phyloP scores from a whole-genome alignment of 106 monocot genomes.

The Vanilla planifolia region DNA sequence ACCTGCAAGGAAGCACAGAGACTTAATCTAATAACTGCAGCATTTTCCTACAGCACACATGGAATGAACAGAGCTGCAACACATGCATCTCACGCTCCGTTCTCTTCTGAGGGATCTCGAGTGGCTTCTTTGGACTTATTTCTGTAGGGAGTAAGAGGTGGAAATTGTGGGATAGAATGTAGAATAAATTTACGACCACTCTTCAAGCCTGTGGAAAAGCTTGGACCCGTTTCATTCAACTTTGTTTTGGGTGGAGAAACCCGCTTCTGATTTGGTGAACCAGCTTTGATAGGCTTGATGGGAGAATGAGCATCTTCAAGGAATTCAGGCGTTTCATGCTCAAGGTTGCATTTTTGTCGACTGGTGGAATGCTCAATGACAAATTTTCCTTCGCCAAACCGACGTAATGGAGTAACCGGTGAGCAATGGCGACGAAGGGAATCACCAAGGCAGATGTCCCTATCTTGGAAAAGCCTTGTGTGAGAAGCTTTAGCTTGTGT shows the following conservation, averaged over 20 bases:
- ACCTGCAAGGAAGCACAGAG: no score
- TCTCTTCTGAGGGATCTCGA: not conserved
- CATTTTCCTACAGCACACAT: no score
- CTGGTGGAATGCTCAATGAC: conserved; percentile 21
- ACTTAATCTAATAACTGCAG: no score
- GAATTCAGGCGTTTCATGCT: conserved; percentile 42
- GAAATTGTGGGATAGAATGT: conserved; percentile 49
- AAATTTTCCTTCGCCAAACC: conserved; percentile 30
- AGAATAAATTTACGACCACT: conserved; percentile 39
- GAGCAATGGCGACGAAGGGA: conserved; percentile 25
- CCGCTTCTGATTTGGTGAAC: conserved; percentile 59
- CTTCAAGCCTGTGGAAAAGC: conserved; percentile 27
- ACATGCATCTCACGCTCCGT: no score
- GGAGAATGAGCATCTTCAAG: conserved; percentile 16
- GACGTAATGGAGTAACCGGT: conserved; percentile 36
- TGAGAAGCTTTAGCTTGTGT: conserved; percentile 13
- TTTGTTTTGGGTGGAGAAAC: conserved; percentile 39
- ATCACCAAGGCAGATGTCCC: conserved; percentile 7
- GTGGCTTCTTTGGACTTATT: not conserved
- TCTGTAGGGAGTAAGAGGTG: conserved; percentile 48
- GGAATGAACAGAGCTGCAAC: no score
- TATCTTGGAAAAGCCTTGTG: conserved; percentile 18
- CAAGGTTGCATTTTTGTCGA: conserved; percentile 9
- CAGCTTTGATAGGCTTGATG: conserved; percentile 17
- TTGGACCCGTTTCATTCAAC: conserved; percentile 4